Evolutionary conservation across 495 filamentous ascomycete genomes (phyloP).

Genomic region (Podospora australis): DNA sequence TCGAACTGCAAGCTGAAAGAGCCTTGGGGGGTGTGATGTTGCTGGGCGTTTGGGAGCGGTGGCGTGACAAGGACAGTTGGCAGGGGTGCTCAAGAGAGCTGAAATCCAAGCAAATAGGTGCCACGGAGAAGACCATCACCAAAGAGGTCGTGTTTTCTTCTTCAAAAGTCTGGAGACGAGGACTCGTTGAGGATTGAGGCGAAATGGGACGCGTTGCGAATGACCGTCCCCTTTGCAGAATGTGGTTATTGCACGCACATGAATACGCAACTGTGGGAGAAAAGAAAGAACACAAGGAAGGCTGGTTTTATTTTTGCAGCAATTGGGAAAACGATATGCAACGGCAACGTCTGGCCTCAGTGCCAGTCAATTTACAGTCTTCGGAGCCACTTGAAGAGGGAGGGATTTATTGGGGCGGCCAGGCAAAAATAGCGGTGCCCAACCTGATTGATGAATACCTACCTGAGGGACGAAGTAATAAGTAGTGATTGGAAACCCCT

Average conservation of each 20-base stretch:
- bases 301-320: too few relatives aligned
- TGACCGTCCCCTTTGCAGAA: too few relatives aligned
- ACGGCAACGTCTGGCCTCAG: not conserved
- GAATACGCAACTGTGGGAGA: too few relatives aligned
- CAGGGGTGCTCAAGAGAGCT: constrained; percentile 8
- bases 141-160: too few relatives aligned
- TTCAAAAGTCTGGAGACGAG: too few relatives aligned
- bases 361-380: not conserved
- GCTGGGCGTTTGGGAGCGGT: constrained; percentile 8
- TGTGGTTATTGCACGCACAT: too few relatives aligned
- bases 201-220: too few relatives aligned
- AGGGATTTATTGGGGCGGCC: constrained; percentile 7
- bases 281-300: too few relatives aligned
- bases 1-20: constrained; percentile 4
- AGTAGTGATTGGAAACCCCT: too few relatives aligned
- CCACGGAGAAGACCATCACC: constrained; percentile 11
- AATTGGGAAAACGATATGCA: not conserved
- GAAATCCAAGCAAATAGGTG: constrained; percentile 17
- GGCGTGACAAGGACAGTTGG: constrained; percentile 14
- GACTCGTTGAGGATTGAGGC: too few relatives aligned
- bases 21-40: constrained; percentile 4
- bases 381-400: not conserved
- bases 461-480: too few relatives aligned
- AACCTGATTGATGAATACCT: too few relatives aligned
- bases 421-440: constrained; percentile 11